Evolutionary conservation across 2,329 filamentous ascomycete species (phyloP), one percentile per base, ranked within the genome.

Genomic region (Myriosclerotinia curreyana): DNA sequence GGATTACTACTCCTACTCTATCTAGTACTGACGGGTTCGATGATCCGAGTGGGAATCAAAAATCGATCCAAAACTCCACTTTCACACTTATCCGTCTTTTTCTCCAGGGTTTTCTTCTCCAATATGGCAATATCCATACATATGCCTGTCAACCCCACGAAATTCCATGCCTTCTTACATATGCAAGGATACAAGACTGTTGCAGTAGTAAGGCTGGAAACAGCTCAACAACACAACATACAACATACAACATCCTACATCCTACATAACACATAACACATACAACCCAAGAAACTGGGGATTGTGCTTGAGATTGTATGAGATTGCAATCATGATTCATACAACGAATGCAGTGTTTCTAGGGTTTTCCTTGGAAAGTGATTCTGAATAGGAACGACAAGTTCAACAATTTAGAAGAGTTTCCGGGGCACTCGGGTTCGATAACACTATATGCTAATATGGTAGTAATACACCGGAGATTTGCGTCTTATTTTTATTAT

Each of bases 171-270:
- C 42, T 63, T 59, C 48, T 17, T 25, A 36, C 49, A 40, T 54
- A 59, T 58, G 44, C 53, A 58, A 63, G 61, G 61, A 50, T 63
- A 58, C 28, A 48, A 25, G 22, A 34, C 34, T 42, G 22, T 46
- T 50, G 36, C 60, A 58, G 60, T 59, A 63, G 53, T 63, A 59
- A 59, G 61, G 61, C 61, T 63, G 61, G 61, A 50, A 63, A 58
- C 61, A 58, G 53, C 53, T 58, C 53, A 50, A 50, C 53, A 48
- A 59, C 55, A 59, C 55, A 25, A 49, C 55, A 59, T 59, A 48
- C 28, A 3, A 31, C 28, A 31, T 31, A 31, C n/a, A n/a, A n/a
- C n/a, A n/a, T n/a, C n/a, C n/a, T n/a, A n/a, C n/a, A 58, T 58
- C 55, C 55, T 42, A 58, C n/a, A 40, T 17, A 40, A 12, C 40